A percentile compares a stretch with the other conserved stretches of the same genome.
phyloP scores from a whole-genome alignment of 2,329 filamentous ascomycete genomes.

The Neofusicoccum laricinum region DNA sequence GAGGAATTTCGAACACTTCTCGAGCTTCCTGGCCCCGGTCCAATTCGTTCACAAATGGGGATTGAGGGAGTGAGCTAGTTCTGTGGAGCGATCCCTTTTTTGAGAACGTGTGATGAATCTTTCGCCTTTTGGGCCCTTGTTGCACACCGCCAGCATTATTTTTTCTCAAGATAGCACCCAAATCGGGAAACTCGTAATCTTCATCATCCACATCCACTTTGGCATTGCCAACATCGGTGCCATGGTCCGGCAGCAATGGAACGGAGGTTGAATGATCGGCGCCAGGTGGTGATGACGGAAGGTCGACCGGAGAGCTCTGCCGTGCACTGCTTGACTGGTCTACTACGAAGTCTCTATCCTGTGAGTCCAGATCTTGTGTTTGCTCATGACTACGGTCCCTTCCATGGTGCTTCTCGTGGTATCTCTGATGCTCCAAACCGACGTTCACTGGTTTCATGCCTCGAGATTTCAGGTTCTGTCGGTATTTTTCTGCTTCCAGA shows the following conservation, averaged over 20 bases:
- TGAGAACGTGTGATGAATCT: constrained; percentile 15
- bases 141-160: constrained; percentile 18
- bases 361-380: constrained; percentile 14
- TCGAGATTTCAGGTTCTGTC: constrained; percentile 40
- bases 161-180: constrained; percentile 22
- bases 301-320: neutral
- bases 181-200: constrained; percentile 25
- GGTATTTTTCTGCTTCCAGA: constrained; percentile 44
- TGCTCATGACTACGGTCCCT: neutral
- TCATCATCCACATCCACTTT: constrained; percentile 22
- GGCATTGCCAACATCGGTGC: neutral
- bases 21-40: neutral
- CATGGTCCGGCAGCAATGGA: neutral
- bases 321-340: constrained; percentile 6
- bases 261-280: neutral
- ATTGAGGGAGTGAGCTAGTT: constrained; percentile 9
- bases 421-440: constrained; percentile 18
- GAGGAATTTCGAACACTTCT: constrained; percentile 38
- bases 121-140: constrained; percentile 22
- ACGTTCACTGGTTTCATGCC: constrained; percentile 44
- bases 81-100: neutral
- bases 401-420: neutral
- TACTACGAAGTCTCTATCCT: constrained; percentile 15
- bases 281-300: neutral
- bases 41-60: neutral